These are phyloP conservation scores for Rugonectria rugulosa DNA, from an alignment of 2,329 filamentous ascomycete species.

Conservation along the genomic window DNA sequence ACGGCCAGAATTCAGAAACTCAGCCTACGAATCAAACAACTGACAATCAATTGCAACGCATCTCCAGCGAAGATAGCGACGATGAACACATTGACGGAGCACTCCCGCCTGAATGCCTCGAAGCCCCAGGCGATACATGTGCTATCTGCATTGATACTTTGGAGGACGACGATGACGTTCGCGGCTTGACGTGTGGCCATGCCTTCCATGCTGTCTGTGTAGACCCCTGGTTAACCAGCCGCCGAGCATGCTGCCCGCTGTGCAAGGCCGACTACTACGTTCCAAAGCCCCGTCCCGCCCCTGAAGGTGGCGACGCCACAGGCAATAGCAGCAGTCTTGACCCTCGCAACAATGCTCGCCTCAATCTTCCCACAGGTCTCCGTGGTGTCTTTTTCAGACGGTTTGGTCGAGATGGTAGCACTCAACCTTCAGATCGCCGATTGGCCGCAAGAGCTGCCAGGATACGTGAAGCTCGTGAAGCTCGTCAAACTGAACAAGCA, in stretches of 20 bases:
- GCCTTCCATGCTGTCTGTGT: constrained; percentile 96
- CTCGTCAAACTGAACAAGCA: constrained; percentile 6
- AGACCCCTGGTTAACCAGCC: constrained; percentile 94
- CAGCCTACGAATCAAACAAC: constrained; percentile 33
- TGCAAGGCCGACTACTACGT: constrained; percentile 99
- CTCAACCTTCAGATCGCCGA: constrained; percentile 8
- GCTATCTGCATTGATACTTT: constrained; percentile 95
- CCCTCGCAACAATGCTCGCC: constrained; percentile 51
- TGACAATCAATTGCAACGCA: constrained; percentile 46
- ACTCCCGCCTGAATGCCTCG: constrained; percentile 80
- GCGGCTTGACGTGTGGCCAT: constrained; percentile 94
- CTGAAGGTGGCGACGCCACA: constrained; percentile 50
- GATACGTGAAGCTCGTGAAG: neutral
- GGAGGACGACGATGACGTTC: constrained; percentile 94
- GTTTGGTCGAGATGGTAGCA: constrained; percentile 4
- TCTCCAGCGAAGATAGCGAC: constrained; percentile 61
- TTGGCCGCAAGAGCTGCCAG: constrained; percentile 10
- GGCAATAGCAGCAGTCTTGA: constrained; percentile 39
- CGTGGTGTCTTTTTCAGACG: constrained; percentile 49
- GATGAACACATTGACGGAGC: constrained; percentile 86
- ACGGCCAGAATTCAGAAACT: constrained; percentile 35
- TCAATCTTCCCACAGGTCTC: constrained; percentile 57
- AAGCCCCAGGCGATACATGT: constrained; percentile 87
- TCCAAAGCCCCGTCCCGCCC: constrained; percentile 79
- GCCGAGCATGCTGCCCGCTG: constrained; percentile 93